Conservation (phyloP, 345 rosid genomes). For the Citrus maxima region DNA sequence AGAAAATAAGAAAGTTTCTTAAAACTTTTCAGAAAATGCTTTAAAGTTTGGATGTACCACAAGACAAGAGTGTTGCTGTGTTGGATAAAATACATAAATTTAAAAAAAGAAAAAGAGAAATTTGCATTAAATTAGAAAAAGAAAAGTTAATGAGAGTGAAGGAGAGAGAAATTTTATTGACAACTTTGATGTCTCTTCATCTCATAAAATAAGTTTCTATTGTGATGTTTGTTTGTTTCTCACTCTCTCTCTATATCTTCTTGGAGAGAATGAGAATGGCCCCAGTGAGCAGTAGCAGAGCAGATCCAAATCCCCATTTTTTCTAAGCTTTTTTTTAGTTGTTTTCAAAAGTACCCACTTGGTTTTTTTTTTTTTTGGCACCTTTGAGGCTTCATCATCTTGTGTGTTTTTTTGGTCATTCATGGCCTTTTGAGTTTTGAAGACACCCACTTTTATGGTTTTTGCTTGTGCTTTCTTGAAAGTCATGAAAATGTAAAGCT, state of each 20-base stretch:
- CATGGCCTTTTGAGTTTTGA: background rate
- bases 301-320: slow-evolving; percentile 47
- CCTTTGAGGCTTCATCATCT: slow-evolving; percentile 14
- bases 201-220: slow-evolving; percentile 26
- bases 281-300: slow-evolving; percentile 15
- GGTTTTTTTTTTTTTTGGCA: slow-evolving; percentile 4
- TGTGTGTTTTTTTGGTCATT: slow-evolving; percentile 10
- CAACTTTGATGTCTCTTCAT: slow-evolving; percentile 36
- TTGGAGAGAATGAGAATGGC: slow-evolving; percentile 28
- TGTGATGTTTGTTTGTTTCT: slow-evolving; percentile 11
- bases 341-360: slow-evolving; percentile 23
- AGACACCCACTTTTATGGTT: background rate
- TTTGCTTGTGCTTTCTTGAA: background rate
- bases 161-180: slow-evolving; percentile 1
- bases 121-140: background rate
- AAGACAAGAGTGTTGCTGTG: background rate
- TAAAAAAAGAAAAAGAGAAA: background rate
- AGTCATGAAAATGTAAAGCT: slow-evolving; percentile 9
- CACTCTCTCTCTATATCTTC: slow-evolving; percentile 21
- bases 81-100: no score
- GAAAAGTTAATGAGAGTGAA: background rate
- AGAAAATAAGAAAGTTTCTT: background rate
- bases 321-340: slow-evolving; percentile 22
- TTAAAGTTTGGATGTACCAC: background rate
- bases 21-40: background rate